A percentile compares a stretch with the other conserved stretches of the same genome.
These are phyloP conservation scores for Cyberlindnera meyerae DNA, from an alignment of 805 yeast species.

Conservation along the genomic window DNA sequence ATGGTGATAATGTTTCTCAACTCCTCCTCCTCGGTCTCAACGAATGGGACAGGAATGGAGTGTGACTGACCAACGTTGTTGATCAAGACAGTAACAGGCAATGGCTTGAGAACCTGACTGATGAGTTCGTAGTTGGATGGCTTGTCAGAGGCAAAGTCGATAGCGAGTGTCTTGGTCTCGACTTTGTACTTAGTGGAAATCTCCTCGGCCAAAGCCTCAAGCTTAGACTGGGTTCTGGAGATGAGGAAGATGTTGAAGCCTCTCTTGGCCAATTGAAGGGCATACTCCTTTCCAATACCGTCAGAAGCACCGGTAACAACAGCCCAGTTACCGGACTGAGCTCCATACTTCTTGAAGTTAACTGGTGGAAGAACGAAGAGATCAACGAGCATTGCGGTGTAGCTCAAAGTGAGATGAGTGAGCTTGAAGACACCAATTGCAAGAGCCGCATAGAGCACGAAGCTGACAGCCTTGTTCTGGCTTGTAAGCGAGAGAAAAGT, in stretches of 20 bases:
- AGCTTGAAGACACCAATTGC: conserved; percentile 61
- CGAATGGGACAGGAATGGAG: conserved; percentile 89
- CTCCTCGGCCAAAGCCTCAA: conserved; percentile 60
- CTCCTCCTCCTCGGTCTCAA: conserved; percentile 72
- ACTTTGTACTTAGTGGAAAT: conserved; percentile 57
- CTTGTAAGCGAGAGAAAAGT: conserved; percentile 12
- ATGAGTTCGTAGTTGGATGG: conserved; percentile 53
- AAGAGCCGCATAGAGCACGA: conserved; percentile 37
- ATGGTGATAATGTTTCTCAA: conserved; percentile 76
- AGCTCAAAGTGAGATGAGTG: conserved; percentile 45
- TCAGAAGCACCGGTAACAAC: conserved; percentile 96
- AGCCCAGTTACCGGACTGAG: conserved; percentile 75
- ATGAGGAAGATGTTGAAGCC: conserved; percentile 83
- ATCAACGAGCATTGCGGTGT: conserved; percentile 51
- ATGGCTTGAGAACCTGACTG: conserved; percentile 37
- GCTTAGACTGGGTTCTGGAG: conserved; percentile 77
- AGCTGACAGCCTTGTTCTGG: conserved; percentile 13
- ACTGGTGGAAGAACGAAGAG: conserved; percentile 59
- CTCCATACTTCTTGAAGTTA: conserved; percentile 66
- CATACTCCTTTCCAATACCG: conserved; percentile 93
- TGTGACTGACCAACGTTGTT: conserved; percentile 96
- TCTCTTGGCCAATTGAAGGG: conserved; percentile 75
- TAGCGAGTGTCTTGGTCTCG: conserved; percentile 60
- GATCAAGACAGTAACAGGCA: conserved; percentile 70
- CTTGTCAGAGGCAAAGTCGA: conserved; percentile 70